Conservation (phyloP, 2,329 filamentous ascomycete species). For the Microascus cirrosus region DNA sequence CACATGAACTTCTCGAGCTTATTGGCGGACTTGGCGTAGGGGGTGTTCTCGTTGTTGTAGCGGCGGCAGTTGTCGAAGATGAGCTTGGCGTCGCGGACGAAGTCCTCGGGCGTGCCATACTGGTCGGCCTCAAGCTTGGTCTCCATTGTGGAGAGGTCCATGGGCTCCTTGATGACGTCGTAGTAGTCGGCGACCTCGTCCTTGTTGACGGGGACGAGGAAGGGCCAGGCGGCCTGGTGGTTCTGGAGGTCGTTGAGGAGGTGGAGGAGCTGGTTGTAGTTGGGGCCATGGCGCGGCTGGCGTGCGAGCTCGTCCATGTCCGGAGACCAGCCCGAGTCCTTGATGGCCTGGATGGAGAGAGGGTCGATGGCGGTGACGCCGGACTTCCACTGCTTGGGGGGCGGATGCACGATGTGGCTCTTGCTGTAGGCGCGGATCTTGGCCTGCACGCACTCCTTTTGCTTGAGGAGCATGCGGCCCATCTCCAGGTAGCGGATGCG, state of each 20-base stretch:
- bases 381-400: constrained; percentile 77
- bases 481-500: constrained; percentile 88
- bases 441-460: constrained; percentile 88
- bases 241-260: constrained; percentile 94
- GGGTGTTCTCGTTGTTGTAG: constrained; percentile 92
- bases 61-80: constrained; percentile 91
- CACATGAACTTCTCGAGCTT: constrained; percentile 94
- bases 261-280: constrained; percentile 88
- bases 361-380: constrained; percentile 70
- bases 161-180: constrained; percentile 94
- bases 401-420: constrained; percentile 75
- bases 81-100: constrained; percentile 76
- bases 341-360: constrained; percentile 77
- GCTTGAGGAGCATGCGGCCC: constrained; percentile 89
- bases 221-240: constrained; percentile 87
- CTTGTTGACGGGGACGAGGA: constrained; percentile 83
- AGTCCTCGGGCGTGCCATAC: constrained; percentile 85
- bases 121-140: constrained; percentile 87
- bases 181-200: constrained; percentile 99
- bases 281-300: constrained; percentile 88
- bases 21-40: constrained; percentile 90
- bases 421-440: constrained; percentile 90
- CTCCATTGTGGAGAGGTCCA: constrained; percentile 96
- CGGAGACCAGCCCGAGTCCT: constrained; percentile 84
- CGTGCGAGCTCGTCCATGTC: constrained; percentile 97